Conservation (phyloP, 352 stramenopile species). For the Globisporangium parvum region DNA sequence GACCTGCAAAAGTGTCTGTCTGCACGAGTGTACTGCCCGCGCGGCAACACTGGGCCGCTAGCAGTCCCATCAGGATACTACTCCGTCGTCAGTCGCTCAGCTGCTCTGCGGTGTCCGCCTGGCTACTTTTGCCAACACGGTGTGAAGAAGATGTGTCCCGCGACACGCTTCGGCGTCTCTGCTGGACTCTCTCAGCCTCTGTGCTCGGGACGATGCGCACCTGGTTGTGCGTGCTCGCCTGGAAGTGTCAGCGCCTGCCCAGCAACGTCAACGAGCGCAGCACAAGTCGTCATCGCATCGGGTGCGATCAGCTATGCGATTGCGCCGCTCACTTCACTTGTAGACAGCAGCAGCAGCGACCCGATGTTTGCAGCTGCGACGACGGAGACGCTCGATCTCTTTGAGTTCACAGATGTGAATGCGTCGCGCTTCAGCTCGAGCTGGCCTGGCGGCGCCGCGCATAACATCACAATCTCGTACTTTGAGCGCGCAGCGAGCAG, state of each 20-base stretch:
- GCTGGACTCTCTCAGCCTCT: slow-evolving; percentile 26
- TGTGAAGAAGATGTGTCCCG: slow-evolving; percentile 27
- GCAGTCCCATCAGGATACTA: slow-evolving; percentile 39
- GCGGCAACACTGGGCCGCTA: slow-evolving; percentile 27
- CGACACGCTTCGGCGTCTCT: slow-evolving; percentile 36
- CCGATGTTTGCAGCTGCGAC: not conserved
- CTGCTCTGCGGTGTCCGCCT: slow-evolving; percentile 33
- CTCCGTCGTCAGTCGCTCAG: slow-evolving; percentile 32
- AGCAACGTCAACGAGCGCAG: slow-evolving; percentile 13
- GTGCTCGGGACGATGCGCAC: slow-evolving; percentile 39
- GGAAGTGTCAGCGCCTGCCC: slow-evolving; percentile 46
- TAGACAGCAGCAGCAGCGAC: slow-evolving; percentile 11
- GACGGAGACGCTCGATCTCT: slow-evolving; percentile 25
- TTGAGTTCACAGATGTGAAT: slow-evolving; percentile 38
- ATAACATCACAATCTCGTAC: slow-evolving; percentile 53
- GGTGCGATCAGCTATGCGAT: slow-evolving; percentile 30
- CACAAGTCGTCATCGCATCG: slow-evolving; percentile 23
- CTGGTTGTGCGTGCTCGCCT: slow-evolving; percentile 39
- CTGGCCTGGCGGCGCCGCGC: slow-evolving; percentile 24
- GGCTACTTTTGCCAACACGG: slow-evolving; percentile 48
- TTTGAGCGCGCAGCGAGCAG: slow-evolving; percentile 29
- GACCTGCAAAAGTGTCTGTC: slow-evolving; percentile 31
- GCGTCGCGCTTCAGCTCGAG: slow-evolving; percentile 20
- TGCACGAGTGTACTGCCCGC: slow-evolving; percentile 38
- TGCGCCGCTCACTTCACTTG: slow-evolving; percentile 18